Base-by-base conservation (phyloP, 768 basidiomycete species). In the Sistotremastrum suecicum region DNA sequence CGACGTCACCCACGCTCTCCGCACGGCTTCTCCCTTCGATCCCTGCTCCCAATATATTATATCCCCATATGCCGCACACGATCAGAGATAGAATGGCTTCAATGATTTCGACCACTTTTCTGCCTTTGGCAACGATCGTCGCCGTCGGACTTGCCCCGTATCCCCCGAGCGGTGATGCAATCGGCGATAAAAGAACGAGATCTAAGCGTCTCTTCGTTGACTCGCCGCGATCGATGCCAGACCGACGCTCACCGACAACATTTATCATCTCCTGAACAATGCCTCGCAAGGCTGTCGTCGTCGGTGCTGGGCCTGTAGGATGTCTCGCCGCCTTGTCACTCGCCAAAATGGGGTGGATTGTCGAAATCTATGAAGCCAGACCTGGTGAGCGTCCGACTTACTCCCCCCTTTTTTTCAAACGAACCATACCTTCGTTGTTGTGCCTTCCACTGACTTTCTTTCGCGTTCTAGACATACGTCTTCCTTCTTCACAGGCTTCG, bases 251-350 rank as follows among this genome's bases (percentile, higher is more conserved):
- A 20, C 20, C 20, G 20, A 20, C 20, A 20, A 20, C 20, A 20
- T 20, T 20, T 20, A 20, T 20, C 20, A 20, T 20, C 20, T 20
- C 20, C 20, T 20, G 34, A 39, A 35, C 47, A 46, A 39, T 44
- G 20, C 34, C 51, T 5, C 66, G 67, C 30, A 75, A 72, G 53
- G 79, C 69, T n/a, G 66, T 80, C 40, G 66, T 86, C 36, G 74
- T 85, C 28, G 94, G 94, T 37, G 92, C 83, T 45, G 94, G 94
- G 0, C 92, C 94, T 5, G 94, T 99, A 10, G 94, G 94, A 28
- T 91, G 90, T 59, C 80, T 98, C 28, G 74, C 82, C 34, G 91
- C 94, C 9, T 70, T 92, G 42, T 74, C 83, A 45, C 70, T 99
- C 39, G 83, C 88, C 43, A 84, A 84, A 54, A 71, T 75, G 57